phyloP scores from a whole-genome alignment of 345 rosid genomes.

The Jatropha curcas region DNA sequence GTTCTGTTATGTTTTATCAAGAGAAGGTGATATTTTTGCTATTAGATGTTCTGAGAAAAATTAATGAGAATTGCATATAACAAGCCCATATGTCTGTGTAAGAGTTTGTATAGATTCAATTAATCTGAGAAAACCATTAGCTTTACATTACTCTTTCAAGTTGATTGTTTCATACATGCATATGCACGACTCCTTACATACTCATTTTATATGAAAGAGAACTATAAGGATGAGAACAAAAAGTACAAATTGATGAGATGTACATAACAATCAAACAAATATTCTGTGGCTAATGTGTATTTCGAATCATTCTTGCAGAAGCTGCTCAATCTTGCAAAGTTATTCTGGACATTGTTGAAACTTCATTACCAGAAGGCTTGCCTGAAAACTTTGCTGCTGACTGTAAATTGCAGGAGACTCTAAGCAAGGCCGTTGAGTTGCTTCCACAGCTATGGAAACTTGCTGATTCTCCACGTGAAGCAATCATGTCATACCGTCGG shows the following conservation, averaged over 20 bases:
- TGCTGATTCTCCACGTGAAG: slow-evolving; percentile 58
- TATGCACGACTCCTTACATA: neutral
- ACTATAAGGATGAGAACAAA: neutral
- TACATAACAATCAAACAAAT: neutral
- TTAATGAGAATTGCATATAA: neutral
- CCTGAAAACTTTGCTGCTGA: slow-evolving; percentile 69
- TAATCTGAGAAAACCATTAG: neutral
- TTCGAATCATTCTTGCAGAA: slow-evolving; percentile 56
- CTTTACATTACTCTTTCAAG: neutral
- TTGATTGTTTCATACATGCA: neutral
- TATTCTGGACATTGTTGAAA: slow-evolving; percentile 76
- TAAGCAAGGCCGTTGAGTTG: slow-evolving; percentile 71
- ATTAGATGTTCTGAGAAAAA: neutral
- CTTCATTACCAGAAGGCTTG: slow-evolving; percentile 71
- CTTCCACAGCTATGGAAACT: slow-evolving; percentile 87
- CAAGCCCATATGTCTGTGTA: neutral
- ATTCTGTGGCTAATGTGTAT: slow-evolving; percentile 30
- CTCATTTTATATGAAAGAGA: neutral
- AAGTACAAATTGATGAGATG: neutral
- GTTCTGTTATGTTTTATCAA: neutral
- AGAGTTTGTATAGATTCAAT: neutral
- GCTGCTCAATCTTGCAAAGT: slow-evolving; percentile 85
- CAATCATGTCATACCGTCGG: slow-evolving; percentile 63
- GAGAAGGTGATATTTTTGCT: neutral
- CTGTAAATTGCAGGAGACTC: slow-evolving; percentile 72